Evolutionary conservation across 2,329 filamentous ascomycete species (phyloP).

Genomic region (Rhynchosporium secalis): DNA sequence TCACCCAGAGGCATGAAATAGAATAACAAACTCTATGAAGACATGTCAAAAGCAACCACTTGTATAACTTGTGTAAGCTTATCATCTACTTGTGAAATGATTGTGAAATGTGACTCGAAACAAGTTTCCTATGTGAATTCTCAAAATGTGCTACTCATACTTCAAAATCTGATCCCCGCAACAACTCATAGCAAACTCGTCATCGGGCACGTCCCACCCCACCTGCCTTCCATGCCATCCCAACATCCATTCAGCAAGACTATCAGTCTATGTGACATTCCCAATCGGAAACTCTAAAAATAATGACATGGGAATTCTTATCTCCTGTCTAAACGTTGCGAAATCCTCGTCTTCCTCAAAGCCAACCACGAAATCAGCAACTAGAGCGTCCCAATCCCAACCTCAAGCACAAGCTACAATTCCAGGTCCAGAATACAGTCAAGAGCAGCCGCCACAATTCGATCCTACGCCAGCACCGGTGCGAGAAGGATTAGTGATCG

Average conservation of each 20-base stretch:
- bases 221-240: not conserved
- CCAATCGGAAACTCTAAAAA: not conserved
- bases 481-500: conserved; percentile 24
- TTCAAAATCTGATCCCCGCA: not conserved
- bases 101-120: not conserved
- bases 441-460: conserved; percentile 24
- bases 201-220: conserved; percentile 17
- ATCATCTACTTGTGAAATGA: too few species aligned
- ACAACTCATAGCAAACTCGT: not conserved
- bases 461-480: conserved; percentile 10
- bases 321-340: conserved; percentile 9
- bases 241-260: too few species aligned
- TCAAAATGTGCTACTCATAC: not conserved
- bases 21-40: conserved; percentile 34
- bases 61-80: not conserved
- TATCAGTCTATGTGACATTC: not conserved
- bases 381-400: not conserved
- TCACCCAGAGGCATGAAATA: conserved; percentile 32
- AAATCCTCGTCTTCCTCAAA: not conserved
- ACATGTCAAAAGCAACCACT: conserved; percentile 31
- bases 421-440: conserved; percentile 9
- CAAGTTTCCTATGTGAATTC: not conserved
- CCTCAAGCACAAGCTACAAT: conserved; percentile 1
- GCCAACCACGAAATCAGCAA: not conserved
- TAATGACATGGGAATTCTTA: conserved; percentile 8